Conservation (phyloP, 78 protist species). For the Creolimax fragrantissima region DNA sequence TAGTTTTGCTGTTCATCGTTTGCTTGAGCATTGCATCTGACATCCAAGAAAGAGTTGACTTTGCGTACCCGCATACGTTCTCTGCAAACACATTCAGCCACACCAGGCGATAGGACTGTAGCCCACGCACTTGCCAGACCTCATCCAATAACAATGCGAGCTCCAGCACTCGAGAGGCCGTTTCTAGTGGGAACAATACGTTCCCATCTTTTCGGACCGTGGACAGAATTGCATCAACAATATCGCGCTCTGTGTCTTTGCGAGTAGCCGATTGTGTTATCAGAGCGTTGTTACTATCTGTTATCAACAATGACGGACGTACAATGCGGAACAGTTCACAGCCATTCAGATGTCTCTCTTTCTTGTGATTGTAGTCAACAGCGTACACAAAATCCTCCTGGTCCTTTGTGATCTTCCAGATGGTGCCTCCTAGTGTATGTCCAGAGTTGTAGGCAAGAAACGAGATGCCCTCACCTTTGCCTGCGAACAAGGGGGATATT, state of each 20-base stretch:
- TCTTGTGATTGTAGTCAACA: slow-evolving; percentile 64
- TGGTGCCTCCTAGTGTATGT: slow-evolving; percentile 75
- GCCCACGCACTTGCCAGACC: slow-evolving; percentile 38
- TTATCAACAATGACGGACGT: slow-evolving; percentile 70
- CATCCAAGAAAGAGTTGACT: slow-evolving; percentile 73
- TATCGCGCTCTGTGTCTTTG: slow-evolving; percentile 23
- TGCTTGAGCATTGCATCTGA: background rate
- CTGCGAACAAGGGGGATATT: background rate
- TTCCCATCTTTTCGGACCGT: slow-evolving; percentile 63
- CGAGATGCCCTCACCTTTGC: background rate
- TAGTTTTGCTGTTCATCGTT: background rate
- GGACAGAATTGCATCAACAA: background rate
- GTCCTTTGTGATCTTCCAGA: slow-evolving; percentile 80
- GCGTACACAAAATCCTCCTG: slow-evolving; percentile 80
- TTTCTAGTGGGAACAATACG: slow-evolving; percentile 66
- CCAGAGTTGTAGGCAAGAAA: slow-evolving; percentile 37
- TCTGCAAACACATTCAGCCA: slow-evolving; percentile 31
- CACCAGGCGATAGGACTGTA: slow-evolving; percentile 29
- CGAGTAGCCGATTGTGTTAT: slow-evolving; percentile 24
- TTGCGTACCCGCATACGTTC: slow-evolving; percentile 51
- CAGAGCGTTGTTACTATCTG: slow-evolving; percentile 45
- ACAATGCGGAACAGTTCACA: background rate
- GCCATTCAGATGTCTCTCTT: slow-evolving; percentile 52
- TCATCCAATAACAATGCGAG: slow-evolving; percentile 40
- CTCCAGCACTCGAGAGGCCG: slow-evolving; percentile 66